Evolutionary conservation across 345 rosid genomes (phyloP).

Genomic region (Psidium friedrichsthalianum): DNA sequence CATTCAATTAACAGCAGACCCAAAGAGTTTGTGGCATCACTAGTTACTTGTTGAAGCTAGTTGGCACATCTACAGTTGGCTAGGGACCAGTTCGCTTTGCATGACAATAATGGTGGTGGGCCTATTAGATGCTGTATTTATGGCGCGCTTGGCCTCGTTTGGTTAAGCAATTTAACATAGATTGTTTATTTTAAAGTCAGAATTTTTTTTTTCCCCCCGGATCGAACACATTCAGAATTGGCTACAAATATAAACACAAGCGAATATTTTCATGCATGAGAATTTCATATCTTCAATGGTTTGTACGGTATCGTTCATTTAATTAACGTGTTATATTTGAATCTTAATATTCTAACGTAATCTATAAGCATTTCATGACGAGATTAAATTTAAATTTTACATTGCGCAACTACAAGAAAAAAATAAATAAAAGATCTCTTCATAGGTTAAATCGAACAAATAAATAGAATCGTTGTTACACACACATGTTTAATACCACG

Average conservation of each 20-base stretch:
- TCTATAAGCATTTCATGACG: not conserved
- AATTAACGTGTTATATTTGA: not conserved
- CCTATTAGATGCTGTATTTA: not conserved
- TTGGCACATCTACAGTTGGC: not conserved
- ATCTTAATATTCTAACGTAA: not conserved
- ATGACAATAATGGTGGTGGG: not conserved
- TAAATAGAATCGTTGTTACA: not conserved
- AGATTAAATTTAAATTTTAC: not conserved
- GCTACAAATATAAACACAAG: not conserved
- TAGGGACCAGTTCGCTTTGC: not conserved
- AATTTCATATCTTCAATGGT: not conserved
- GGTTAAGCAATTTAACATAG: not conserved
- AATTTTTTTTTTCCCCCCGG: too few species aligned
- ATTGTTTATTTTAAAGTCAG: not conserved
- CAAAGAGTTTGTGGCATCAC: not conserved
- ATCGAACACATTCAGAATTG: not conserved
- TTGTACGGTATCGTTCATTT: not conserved
- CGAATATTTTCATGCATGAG: not conserved
- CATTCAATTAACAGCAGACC: not conserved
- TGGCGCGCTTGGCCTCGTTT: not conserved
- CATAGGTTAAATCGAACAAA: not conserved
- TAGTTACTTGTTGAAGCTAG: not conserved
- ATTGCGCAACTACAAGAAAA: not conserved
- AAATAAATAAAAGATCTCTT: too few species aligned
- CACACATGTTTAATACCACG: too few species aligned